phyloP scores from a whole-genome alignment of 192 early-diverging fungal species.

The Rhizoclosmatium globosum region DNA sequence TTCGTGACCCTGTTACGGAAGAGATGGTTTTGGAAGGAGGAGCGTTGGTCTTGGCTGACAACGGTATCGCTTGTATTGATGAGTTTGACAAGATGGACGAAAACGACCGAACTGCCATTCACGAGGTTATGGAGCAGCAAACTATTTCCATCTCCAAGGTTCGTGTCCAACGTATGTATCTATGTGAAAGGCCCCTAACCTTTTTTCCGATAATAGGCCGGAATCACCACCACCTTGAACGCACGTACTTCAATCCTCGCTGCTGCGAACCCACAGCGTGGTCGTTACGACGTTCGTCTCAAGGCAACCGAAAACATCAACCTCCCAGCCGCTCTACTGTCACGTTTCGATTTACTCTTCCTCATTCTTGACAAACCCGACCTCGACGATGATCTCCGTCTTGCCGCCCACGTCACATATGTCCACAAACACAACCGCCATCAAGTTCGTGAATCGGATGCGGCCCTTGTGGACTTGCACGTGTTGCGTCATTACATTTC shows the following conservation, averaged over 20 bases:
- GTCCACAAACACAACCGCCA: constrained; percentile 88
- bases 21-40: constrained; percentile 98
- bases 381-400: constrained; percentile 75
- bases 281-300: constrained; percentile 83
- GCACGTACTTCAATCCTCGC: constrained; percentile 95
- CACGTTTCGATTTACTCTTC: constrained; percentile 93
- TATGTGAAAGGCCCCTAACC: neutral
- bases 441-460: constrained; percentile 69
- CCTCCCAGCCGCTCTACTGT: constrained; percentile 91
- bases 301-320: constrained; percentile 97
- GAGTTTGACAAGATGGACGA: constrained; percentile 99
- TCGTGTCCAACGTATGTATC: neutral
- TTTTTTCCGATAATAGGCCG: constrained; percentile 62
- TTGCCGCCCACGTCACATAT: constrained; percentile 90
- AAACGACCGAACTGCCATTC: constrained; percentile 93
- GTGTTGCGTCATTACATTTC: constrained; percentile 93
- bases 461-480: constrained; percentile 71
- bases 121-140: constrained; percentile 99
- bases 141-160: constrained; percentile 95
- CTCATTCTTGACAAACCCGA: constrained; percentile 88
- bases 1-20: constrained; percentile 90
- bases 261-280: constrained; percentile 96
- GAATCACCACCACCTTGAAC: constrained; percentile 97
- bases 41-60: constrained; percentile 96
- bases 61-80: constrained; percentile 98